Evolutionary conservation across 169 alveolate genomes (phyloP).

Genomic region (Babesia bigemina): DNA sequence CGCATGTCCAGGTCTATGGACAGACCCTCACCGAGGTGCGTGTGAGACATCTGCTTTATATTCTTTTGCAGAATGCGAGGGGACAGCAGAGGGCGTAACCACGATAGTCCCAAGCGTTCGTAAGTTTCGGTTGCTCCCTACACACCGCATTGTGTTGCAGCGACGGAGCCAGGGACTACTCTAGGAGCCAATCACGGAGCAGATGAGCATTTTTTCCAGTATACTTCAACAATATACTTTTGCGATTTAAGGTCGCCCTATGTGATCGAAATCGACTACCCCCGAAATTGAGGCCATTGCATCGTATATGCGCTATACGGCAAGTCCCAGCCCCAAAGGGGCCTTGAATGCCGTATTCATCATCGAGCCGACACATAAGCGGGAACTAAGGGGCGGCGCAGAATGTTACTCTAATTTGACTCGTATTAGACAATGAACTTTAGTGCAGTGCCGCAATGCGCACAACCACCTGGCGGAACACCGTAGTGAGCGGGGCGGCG

Average conservation of each 20-base stretch:
- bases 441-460: no score
- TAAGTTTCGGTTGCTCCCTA: neutral
- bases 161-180: slow-evolving; percentile 36
- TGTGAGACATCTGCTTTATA: neutral
- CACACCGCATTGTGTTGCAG: slow-evolving; percentile 3
- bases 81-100: slow-evolving; percentile 27
- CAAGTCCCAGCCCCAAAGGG: no score
- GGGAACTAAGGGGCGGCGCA: no score
- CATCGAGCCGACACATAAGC: no score
- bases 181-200: slow-evolving; percentile 40
- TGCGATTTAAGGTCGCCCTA: slow-evolving; percentile 1
- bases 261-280: neutral
- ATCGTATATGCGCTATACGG: no score
- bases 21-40: slow-evolving; percentile 20
- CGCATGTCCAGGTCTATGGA: slow-evolving; percentile 29
- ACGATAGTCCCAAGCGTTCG: slow-evolving; percentile 34
- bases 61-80: neutral
- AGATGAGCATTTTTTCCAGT: neutral
- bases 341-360: no score
- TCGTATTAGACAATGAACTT: no score
- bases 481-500: no score
- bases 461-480: no score
- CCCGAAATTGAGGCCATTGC: no score
- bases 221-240: neutral
- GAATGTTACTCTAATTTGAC: no score